Evolutionary conservation across 2,329 filamentous ascomycete species (phyloP), one percentile per base, ranked within the genome.

Genomic region (Rasamsonia emersonii): DNA sequence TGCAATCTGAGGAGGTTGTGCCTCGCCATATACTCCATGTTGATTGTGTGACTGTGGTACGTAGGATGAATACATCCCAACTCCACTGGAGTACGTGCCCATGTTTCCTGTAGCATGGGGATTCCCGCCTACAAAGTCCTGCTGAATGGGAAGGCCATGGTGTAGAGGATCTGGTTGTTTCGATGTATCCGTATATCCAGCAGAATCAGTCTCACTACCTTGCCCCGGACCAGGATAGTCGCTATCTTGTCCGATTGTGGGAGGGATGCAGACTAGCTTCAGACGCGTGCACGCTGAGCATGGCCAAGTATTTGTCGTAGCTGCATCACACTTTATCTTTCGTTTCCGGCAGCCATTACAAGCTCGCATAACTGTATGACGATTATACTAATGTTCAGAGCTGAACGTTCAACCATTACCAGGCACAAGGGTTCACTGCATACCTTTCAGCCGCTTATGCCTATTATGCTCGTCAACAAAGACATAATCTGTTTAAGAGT

Each of bases 401-500:
- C 8, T 3, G 18, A 29, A 34, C 19, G 18, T 3, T 9, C 10
- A 11, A 20, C 2, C 19, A 7, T 1, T 6, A 14, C 2, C 5
- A 13, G 24, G 24, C n/a, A 13, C n/a, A 32, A 41, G 30, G 42
- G n/a, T n/a, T n/a, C 9, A 30, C 30, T 24, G 24, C 58, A 39
- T 74, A 91, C 86, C 86, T 72, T 96, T 96, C 42, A 96, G 68
- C 49, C 89, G 77, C 64, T 96, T 96, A 63, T 96, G 91, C 43
- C 91, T 82, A 66, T 96, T 96, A 62, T 96, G 91, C 61, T 96
- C 89, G 61, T 96, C 89, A 36, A 96, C 91, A 55, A 96, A 96
- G 50, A 96, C 91, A 82, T 95, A 96, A 59, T 95, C 88, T 93
- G 50, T 27, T 38, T n/a, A n/a, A n/a, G n/a, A n/a, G n/a, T n/a